Evolutionary conservation across 2,329 filamentous ascomycete genomes (phyloP), one percentile per base, ranked within the genome.

Genomic region (Fusarium nurragi): DNA sequence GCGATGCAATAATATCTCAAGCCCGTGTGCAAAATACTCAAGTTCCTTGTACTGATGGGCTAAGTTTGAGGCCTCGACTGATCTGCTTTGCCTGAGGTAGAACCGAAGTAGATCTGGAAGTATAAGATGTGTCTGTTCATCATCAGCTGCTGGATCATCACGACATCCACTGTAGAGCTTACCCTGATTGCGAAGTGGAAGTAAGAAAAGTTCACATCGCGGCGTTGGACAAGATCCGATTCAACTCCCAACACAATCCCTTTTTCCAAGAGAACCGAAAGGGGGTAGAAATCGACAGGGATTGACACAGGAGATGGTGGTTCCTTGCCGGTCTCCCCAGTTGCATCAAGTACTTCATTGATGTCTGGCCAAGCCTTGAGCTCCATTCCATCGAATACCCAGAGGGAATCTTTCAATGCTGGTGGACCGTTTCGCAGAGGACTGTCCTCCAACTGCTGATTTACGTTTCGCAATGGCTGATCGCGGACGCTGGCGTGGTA

Each of bases 401-500:
- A 99, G 3, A 99, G 80, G 2, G 95, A 98, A 77, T 97, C 93
- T 51, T 88, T 86, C 37, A 99, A 65, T 78, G 67, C 87, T 85
- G 64, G 76, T 65, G 68, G 71, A 2, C 74, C 74, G n/a, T 65
- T 72, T 37, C 65, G 65, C n/a, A 60, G 25, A 6, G 67, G 39
- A 4, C 53, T 43, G 18, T 73, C 71, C 39, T 76, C 72, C 6
- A 64, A 65, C 30, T 64, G 64, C 21, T 70, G 65, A 26, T 59
- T 79, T 60, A 59, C 68, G 58, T 70, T 79, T 63, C 78, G 68
- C 67, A 77, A 45, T 8, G 87, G 88, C 71, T 96, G 91, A 73
- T 99, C 95, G 65, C 94, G 89, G 88, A 96, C 96, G 70, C 95
- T 88, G 51, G 90, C 90, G 75, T 97, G 97, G 72, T 95, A 98